Evolutionary conservation across 1,284 basidiomycete genomes (phyloP).

Genomic region (Pseudozyma tsukubaensis): DNA sequence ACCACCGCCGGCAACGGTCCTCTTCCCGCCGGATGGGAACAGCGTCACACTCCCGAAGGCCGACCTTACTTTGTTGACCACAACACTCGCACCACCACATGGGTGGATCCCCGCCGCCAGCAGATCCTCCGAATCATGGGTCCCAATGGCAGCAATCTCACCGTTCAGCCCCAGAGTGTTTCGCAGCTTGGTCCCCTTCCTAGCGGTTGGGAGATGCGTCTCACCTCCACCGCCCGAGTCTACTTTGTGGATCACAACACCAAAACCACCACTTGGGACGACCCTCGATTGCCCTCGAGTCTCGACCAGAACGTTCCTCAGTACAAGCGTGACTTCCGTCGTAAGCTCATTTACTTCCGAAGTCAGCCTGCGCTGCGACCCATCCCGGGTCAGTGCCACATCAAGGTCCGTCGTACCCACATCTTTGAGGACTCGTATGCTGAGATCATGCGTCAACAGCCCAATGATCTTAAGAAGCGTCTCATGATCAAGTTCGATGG

Average conservation of each 20-base stretch:
- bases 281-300: constrained; percentile 82
- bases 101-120: constrained; percentile 94
- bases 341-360: constrained; percentile 99
- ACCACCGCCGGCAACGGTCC: constrained; percentile 84
- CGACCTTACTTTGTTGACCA: constrained; percentile 94
- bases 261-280: constrained; percentile 95
- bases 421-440: constrained; percentile 97
- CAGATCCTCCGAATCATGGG: constrained; percentile 87
- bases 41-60: constrained; percentile 95
- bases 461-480: constrained; percentile 94
- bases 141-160: constrained; percentile 81
- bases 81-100: constrained; percentile 94
- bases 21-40: constrained; percentile 96
- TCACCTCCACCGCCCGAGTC: constrained; percentile 89
- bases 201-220: constrained; percentile 96
- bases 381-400: constrained; percentile 87
- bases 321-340: constrained; percentile 98
- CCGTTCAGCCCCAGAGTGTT: constrained; percentile 82
- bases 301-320: constrained; percentile 96
- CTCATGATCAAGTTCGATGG: constrained; percentile 99
- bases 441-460: constrained; percentile 92
- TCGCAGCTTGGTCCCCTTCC: constrained; percentile 93
- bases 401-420: constrained; percentile 91
- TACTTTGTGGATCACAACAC: constrained; percentile 97
- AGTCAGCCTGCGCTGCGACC: constrained; percentile 92